Evolutionary conservation across 2,329 filamentous ascomycete species (phyloP).

Genomic region (Aspergillus clavatus): DNA sequence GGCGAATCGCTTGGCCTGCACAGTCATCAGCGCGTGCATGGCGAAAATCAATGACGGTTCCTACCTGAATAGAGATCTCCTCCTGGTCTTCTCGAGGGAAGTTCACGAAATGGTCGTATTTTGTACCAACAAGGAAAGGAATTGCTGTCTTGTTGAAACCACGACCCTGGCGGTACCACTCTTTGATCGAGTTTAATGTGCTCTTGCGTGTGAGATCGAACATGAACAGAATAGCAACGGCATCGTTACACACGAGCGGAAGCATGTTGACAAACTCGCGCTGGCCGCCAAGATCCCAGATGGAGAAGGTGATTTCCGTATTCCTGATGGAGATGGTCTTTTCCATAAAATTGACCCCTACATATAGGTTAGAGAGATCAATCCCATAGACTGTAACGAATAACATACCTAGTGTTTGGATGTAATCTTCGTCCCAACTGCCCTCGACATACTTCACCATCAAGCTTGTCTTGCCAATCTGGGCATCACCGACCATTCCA

Average conservation of each 20-base stretch:
- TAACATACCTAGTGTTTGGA: conserved; percentile 75
- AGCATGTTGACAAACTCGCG: conserved; percentile 99
- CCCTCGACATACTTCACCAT: conserved; percentile 99
- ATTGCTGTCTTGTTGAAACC: conserved; percentile 99
- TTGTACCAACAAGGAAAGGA: conserved; percentile 92
- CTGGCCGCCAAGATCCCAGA: conserved; percentile 97
- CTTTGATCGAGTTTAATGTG: conserved; percentile 98
- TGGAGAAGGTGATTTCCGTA: conserved; percentile 98
- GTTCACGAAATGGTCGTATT: conserved; percentile 99
- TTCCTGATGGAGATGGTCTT: conserved; percentile 99
- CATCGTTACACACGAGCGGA: conserved; percentile 97
- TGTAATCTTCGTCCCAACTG: conserved; percentile 99
- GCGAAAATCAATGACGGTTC: conserved; percentile 5
- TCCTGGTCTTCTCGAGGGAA: conserved; percentile 96
- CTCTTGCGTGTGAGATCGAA: conserved; percentile 98
- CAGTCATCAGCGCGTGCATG: conserved; percentile 18
- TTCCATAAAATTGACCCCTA: conserved; percentile 98
- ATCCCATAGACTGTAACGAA: neutral
- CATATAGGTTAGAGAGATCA: conserved; percentile 12
- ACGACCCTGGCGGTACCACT: conserved; percentile 96
- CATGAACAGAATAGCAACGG: conserved; percentile 98
- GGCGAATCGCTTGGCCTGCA: conserved; percentile 83
- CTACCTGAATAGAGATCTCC: conserved; percentile 92
- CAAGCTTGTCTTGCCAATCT: conserved; percentile 97
- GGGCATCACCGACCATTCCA: conserved; percentile 97